Percentiles rank a stretch among this genome's conserved stretches.
These are phyloP conservation scores for Cystofilobasidium capitatum DNA, from an alignment of 768 basidiomycete genomes.

Conservation along the genomic window DNA sequence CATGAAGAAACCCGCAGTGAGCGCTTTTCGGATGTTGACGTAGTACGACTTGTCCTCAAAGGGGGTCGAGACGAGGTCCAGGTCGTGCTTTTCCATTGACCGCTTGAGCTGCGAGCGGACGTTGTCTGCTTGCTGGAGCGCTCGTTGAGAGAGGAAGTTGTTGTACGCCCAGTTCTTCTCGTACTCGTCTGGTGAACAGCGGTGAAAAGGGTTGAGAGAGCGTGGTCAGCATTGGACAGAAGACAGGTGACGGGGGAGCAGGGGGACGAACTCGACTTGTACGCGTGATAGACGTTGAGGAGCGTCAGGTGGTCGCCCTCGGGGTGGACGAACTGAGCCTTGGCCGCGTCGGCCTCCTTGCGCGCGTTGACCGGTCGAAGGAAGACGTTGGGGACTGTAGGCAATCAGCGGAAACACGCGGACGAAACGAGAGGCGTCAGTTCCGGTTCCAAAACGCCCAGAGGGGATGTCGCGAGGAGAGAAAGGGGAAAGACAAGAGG, in stretches of 20 bases:
- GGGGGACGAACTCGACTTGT: conserved; percentile 57
- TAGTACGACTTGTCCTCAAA: conserved; percentile 57
- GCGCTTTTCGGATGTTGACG: conserved; percentile 63
- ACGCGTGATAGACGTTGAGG: conserved; percentile 90
- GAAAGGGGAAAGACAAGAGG: neutral
- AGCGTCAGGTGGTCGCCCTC: conserved; percentile 94
- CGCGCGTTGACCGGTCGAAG: conserved; percentile 76
- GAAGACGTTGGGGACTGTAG: conserved; percentile 82
- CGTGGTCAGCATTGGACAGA: conserved; percentile 18
- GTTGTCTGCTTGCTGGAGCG: conserved; percentile 83
- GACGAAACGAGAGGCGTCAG: conserved; percentile 7
- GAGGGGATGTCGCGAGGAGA: too few species aligned
- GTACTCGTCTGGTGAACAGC: conserved; percentile 48
- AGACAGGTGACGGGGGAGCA: neutral
- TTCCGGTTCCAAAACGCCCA: too few species aligned
- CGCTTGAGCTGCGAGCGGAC: conserved; percentile 80
- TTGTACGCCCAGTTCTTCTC: conserved; percentile 86
- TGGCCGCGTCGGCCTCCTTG: conserved; percentile 86
- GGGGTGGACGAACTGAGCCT: conserved; percentile 75
- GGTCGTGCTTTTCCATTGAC: conserved; percentile 77
- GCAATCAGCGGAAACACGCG: neutral
- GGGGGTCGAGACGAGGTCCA: conserved; percentile 59
- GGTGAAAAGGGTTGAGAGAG: neutral
- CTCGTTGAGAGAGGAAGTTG: conserved; percentile 73
- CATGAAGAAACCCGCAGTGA: conserved; percentile 96